Base-by-base conservation (phyloP, 495 filamentous ascomycete genomes). In the Oidiodendron maius region DNA sequence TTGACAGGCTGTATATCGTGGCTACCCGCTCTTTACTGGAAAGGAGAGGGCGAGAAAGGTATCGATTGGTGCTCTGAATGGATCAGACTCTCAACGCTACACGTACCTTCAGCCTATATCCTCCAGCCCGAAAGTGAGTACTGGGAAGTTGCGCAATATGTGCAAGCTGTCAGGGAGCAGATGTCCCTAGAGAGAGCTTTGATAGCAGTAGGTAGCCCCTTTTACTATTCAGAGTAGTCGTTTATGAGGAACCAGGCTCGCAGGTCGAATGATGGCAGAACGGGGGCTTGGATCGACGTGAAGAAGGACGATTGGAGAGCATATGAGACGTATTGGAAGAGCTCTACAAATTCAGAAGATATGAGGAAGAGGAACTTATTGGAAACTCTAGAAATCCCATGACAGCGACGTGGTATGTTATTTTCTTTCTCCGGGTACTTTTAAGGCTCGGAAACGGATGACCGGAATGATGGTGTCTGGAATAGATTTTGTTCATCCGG, bases 1-100 rank as follows among this genome's bases (percentile, higher is more conserved):
- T 65, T 96, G 12, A 86, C 85, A 49, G 89, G 87, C 13, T 95
- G 89, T 61, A 64, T 63, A 0, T 70, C 74, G 13, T 96, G 90
- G 90, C 59, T 78, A 24, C 62, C 66, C 3, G 86, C 85, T 1
- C 62, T 95, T n/a, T 64, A 56, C 11, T 77, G 71, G 56, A 42
- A 10, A 16, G 40, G 40, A 15, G 65, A 39, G 4, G 38, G 13
- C 26, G 30, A 16, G 4, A 11, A 12, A 0, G 58, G 58, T n/a
- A 20, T 61, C 1, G 55, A 61, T 13, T 61, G 58, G 58, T 24
- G 24, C 9, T n/a, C 4, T 16, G 36, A 50, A 20, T 61, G 54
- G 54, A 20, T 42, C 3, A 54, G 50, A 38, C 24, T 61, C 4
- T 21, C 15, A 3, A 50, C 22, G 2, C 25, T 60, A 0, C 24